These are phyloP conservation scores for Geotrichum aggregatum DNA, from an alignment of 1,139 yeast genomes.

Conservation along the genomic window DNA sequence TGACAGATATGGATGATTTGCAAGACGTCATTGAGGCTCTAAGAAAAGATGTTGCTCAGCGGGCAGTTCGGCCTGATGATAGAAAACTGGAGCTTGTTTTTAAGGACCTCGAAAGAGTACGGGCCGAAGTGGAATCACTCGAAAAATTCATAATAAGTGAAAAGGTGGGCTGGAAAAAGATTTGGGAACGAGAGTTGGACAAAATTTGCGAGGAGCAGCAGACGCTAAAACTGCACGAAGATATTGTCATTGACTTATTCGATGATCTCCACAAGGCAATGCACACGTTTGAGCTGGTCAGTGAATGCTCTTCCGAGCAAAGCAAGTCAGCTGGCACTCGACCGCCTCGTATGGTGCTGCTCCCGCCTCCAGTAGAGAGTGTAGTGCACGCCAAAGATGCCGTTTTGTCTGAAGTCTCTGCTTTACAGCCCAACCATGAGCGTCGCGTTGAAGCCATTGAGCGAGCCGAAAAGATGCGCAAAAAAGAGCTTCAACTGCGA, in stretches of 20 bases:
- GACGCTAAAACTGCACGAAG: slow-evolving; percentile 83
- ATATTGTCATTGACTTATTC: slow-evolving; percentile 67
- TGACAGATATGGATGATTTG: slow-evolving; percentile 81
- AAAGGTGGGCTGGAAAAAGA: slow-evolving; percentile 79
- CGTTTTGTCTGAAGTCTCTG: slow-evolving; percentile 70
- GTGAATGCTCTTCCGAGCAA: slow-evolving; percentile 77
- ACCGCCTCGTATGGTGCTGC: slow-evolving; percentile 19
- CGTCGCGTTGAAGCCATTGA: slow-evolving; percentile 80
- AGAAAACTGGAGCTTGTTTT: slow-evolving; percentile 65
- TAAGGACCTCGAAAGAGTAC: slow-evolving; percentile 63
- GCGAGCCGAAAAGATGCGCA: slow-evolving; percentile 76
- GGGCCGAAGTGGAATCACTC: slow-evolving; percentile 50
- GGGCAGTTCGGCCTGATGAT: slow-evolving; percentile 79
- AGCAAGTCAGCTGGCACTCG: slow-evolving; percentile 40
- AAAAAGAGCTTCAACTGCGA: slow-evolving; percentile 60
- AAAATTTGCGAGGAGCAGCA: slow-evolving; percentile 92
- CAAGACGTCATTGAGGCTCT: slow-evolving; percentile 89
- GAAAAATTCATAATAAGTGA: slow-evolving; percentile 59
- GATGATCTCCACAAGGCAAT: slow-evolving; percentile 76
- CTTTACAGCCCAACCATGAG: slow-evolving; percentile 78
- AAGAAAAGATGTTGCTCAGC: slow-evolving; percentile 83
- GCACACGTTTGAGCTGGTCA: slow-evolving; percentile 76
- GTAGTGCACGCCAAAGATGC: slow-evolving; percentile 62
- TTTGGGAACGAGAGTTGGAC: slow-evolving; percentile 89
- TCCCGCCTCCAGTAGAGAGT: slow-evolving; percentile 32